These are phyloP conservation scores for Pontederia crassipes DNA, from an alignment of 176 grass and related monocot genomes.

Conservation along the genomic window DNA sequence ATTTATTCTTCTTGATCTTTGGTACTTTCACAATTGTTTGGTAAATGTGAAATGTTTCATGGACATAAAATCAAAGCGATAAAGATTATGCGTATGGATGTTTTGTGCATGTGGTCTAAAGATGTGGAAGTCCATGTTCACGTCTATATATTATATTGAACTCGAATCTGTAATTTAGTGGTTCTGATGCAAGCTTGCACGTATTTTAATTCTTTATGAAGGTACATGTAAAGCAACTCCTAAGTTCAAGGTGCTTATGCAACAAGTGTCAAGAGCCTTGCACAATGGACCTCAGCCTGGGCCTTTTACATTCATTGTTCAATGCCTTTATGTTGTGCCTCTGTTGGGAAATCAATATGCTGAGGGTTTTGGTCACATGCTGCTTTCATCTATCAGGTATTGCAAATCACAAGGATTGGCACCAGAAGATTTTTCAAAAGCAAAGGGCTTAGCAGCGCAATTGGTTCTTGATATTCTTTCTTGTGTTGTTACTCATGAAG, in stretches of 20 bases:
- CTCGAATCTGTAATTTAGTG: background rate
- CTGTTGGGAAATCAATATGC: constrained; percentile 54
- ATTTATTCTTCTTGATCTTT: constrained; percentile 3
- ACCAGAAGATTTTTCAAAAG: constrained; percentile 57
- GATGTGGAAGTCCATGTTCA: too few relatives aligned
- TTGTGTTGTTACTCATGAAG: constrained; percentile 55
- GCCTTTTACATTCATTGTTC: constrained; percentile 85
- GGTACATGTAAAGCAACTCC: constrained; percentile 73
- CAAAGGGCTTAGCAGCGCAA: constrained; percentile 47
- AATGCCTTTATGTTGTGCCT: constrained; percentile 79
- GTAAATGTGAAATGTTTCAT: too few relatives aligned
- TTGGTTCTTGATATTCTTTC: constrained; percentile 60
- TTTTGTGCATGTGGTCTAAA: too few relatives aligned
- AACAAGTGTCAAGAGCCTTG: constrained; percentile 51
- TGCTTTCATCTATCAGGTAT: constrained; percentile 63
- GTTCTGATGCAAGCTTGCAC: background rate
- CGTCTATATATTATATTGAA: too few relatives aligned
- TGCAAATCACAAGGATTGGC: constrained; percentile 45
- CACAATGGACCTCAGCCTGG: constrained; percentile 70
- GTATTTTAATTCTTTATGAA: constrained; percentile 22
- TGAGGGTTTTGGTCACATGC: constrained; percentile 89
- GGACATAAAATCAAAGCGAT: too few relatives aligned
- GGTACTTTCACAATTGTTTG: background rate
- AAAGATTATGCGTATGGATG: too few relatives aligned
- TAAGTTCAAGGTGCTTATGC: constrained; percentile 74